A percentile compares a stretch with the other conserved stretches of the same genome.
These are phyloP conservation scores for Parachaetomium inaequale DNA, from an alignment of 495 filamentous ascomycete species.

Conservation along the genomic window DNA sequence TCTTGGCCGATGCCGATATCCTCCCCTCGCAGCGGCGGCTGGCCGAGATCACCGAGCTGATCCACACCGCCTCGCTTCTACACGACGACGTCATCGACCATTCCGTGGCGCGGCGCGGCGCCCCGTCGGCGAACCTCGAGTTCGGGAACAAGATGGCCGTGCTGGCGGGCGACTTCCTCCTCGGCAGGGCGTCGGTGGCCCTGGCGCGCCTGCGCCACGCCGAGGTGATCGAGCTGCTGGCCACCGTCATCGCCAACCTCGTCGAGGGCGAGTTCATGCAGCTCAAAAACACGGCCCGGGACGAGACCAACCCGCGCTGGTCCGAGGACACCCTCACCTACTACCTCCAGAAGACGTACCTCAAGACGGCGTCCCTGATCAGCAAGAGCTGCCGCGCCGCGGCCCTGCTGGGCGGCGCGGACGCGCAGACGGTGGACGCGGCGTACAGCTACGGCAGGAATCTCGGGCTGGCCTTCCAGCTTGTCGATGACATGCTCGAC, in stretches of 20 bases:
- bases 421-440: slow-evolving; percentile 77
- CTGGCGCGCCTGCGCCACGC: slow-evolving; percentile 85
- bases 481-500: slow-evolving; percentile 98
- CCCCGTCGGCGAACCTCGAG: slow-evolving; percentile 82
- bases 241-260: slow-evolving; percentile 93
- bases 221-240: slow-evolving; percentile 89
- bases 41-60: slow-evolving; percentile 94
- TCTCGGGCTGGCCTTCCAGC: slow-evolving; percentile 88
- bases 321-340: slow-evolving; percentile 84
- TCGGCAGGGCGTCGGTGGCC: slow-evolving; percentile 90
- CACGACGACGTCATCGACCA: slow-evolving; percentile 99
- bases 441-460: slow-evolving; percentile 91
- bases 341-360: slow-evolving; percentile 98
- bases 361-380: slow-evolving; percentile 93
- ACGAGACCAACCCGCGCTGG: slow-evolving; percentile 77
- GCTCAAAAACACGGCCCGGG: slow-evolving; percentile 87
- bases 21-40: slow-evolving; percentile 88
- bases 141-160: slow-evolving; percentile 99
- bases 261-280: slow-evolving; percentile 99
- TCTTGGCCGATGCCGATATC: slow-evolving; percentile 63
- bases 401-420: slow-evolving; percentile 75
- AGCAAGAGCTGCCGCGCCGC: slow-evolving; percentile 91
- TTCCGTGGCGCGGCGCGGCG: slow-evolving; percentile 73
- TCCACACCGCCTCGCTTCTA: slow-evolving; percentile 92
- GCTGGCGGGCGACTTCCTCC: slow-evolving; percentile 88